Percentiles rank a stretch among this genome's conserved stretches.
These are phyloP conservation scores for Alternaria triticina DNA, from an alignment of 2,329 filamentous ascomycete species.

Conservation along the genomic window DNA sequence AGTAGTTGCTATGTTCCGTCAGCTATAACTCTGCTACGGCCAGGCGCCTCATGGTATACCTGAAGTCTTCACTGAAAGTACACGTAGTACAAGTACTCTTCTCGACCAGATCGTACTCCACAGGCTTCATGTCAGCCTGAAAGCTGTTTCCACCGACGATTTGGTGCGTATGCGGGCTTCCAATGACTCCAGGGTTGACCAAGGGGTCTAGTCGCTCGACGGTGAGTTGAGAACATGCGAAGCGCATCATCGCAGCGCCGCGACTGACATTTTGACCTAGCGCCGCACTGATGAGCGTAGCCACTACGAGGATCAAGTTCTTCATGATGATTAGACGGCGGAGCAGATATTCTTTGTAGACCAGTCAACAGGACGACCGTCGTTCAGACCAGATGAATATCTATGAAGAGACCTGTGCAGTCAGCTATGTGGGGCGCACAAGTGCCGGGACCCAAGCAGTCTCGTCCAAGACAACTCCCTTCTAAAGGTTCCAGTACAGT, in stretches of 20 bases:
- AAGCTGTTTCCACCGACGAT: constrained; percentile 40
- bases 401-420: too few relatives aligned
- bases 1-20: constrained; percentile 25
- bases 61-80: constrained; percentile 32
- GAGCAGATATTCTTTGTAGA: not conserved
- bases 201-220: constrained; percentile 39
- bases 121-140: constrained; percentile 31
- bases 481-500: not conserved
- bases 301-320: not conserved
- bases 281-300: not conserved
- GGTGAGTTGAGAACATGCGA: constrained; percentile 38
- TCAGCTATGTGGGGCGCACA: not conserved
- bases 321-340: not conserved
- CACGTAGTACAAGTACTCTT: constrained; percentile 38
- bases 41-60: not conserved
- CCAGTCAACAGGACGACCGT: not conserved
- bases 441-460: not conserved
- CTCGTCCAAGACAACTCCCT: not conserved
- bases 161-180: constrained; percentile 39
- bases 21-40: not conserved
- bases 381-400: not conserved
- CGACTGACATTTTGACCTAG: constrained; percentile 9
- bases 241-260: constrained; percentile 24
- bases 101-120: constrained; percentile 29
- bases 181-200: constrained; percentile 34